phyloP scores from a whole-genome alignment of 352 stramenopile genomes.

The Phytophthora palmivora region DNA sequence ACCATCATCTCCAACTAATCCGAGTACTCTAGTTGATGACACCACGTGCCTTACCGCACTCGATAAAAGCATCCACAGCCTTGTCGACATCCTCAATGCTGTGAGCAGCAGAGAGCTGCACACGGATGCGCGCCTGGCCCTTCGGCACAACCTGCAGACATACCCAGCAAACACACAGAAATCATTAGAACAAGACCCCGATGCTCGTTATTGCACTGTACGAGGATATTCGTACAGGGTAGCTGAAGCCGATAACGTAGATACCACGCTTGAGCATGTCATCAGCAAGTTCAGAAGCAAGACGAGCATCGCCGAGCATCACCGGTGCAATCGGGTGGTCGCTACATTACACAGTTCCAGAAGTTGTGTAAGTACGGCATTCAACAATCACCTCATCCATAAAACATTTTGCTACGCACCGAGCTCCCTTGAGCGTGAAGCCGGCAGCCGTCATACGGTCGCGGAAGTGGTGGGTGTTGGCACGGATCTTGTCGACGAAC shows the following conservation, averaged over 20 bases:
- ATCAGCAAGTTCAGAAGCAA: constrained; percentile 91
- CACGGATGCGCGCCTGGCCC: constrained; percentile 92
- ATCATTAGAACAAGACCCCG: not conserved
- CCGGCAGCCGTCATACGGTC: constrained; percentile 91
- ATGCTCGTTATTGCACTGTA: not conserved
- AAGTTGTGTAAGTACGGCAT: constrained; percentile 10
- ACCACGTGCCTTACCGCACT: constrained; percentile 85
- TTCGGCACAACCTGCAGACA: constrained; percentile 86
- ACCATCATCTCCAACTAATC: constrained; percentile 21
- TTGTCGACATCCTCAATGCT: constrained; percentile 93
- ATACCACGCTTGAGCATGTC: constrained; percentile 94
- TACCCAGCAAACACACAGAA: constrained; percentile 1
- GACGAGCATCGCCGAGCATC: constrained; percentile 92
- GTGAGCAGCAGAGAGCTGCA: constrained; percentile 93
- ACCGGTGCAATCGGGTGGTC: constrained; percentile 93
- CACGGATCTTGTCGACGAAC: constrained; percentile 88
- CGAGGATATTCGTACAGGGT: constrained; percentile 69
- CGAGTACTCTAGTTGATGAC: constrained; percentile 53
- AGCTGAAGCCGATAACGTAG: constrained; percentile 96
- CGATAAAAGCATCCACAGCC: constrained; percentile 92
- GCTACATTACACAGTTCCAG: constrained; percentile 33
- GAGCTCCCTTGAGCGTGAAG: constrained; percentile 90
- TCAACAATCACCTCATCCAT: not conserved
- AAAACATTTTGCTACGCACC: constrained; percentile 37
- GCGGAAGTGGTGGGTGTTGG: constrained; percentile 93